Evolutionary conservation across 768 basidiomycete genomes (phyloP), one percentile per base, ranked within the genome.

Genomic region (Suillus placidus): DNA sequence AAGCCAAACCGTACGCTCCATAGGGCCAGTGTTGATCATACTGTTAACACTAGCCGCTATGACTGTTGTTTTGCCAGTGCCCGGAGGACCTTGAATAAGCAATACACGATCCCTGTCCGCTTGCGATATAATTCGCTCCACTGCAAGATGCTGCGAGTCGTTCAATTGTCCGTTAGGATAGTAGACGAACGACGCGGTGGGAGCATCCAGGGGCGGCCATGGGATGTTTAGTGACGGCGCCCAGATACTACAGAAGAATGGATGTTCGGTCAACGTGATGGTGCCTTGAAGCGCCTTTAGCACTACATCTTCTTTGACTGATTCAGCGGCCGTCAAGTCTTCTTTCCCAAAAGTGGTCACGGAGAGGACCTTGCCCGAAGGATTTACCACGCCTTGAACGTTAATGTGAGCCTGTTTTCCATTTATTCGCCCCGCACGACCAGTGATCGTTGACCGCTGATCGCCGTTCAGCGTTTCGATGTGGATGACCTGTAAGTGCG

Each of bases 301-400:
- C 14, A 80, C 65, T 51, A 76, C 40, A 7, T 23, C 57, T 18
- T 70, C 66, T 6, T 78, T 75, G 23, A 20, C 4, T 3, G 68
- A 61, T 62, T 91, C 88, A 4, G 91, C 88, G 20, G 68, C 77
- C 2, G 90, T 92, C 0, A 82, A 83, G 35, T 77, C 78, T 62
- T 83, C 87, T 35, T 80, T 83, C 3, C 88, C 89, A 51, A 83
- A 75, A 4, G 88, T 84, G 10, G 73, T 81, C 49, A 91, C 78
- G 4, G 74, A 73, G 20, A 70, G 18, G 57, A 76, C 65, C 32
- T 60, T 68, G 18, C 64, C 51, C 7, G 55, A 57, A 23, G 35
- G 67, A 37, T 54, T 32, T 23, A 80, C 30, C 1, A 68, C n/a
- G 10, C 63, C 72, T 4, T 70, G 61, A 37, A 83, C 54, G 13